Evolutionary conservation across 495 filamentous ascomycete species (phyloP).

Genomic region (Penicillium pulvis): DNA sequence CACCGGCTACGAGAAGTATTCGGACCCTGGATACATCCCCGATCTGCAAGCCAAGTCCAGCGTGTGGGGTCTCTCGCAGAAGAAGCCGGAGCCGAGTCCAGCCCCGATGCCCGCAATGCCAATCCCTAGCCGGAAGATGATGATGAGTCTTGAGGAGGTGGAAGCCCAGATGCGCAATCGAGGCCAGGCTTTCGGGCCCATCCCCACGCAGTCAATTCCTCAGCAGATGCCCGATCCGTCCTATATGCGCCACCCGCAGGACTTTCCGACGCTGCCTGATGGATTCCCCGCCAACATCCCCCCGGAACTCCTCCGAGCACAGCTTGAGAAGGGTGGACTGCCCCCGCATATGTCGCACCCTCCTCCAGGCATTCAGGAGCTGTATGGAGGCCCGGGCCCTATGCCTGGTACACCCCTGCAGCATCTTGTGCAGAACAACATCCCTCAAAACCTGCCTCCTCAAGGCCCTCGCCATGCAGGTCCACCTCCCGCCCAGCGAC

Average conservation of each 20-base stretch:
- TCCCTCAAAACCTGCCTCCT: slow-evolving; percentile 38
- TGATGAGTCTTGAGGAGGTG: slow-evolving; percentile 97
- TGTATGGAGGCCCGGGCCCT: slow-evolving; percentile 45
- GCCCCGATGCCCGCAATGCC: slow-evolving; percentile 11
- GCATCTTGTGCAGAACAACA: slow-evolving; percentile 43
- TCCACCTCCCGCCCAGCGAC: slow-evolving; percentile 31
- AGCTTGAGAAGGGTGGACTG: slow-evolving; percentile 45
- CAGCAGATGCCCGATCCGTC: slow-evolving; percentile 33
- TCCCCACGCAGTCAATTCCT: slow-evolving; percentile 40
- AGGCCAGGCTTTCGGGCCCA: slow-evolving; percentile 45
- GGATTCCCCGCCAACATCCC: slow-evolving; percentile 38
- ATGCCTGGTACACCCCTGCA: slow-evolving; percentile 43
- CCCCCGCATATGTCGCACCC: slow-evolving; percentile 53
- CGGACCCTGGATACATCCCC: slow-evolving; percentile 71
- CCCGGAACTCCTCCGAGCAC: slow-evolving; percentile 55
- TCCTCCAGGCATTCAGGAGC: slow-evolving; percentile 48
- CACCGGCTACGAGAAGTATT: slow-evolving; percentile 88
- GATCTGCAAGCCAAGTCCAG: slow-evolving; percentile 91
- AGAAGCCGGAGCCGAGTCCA: slow-evolving; percentile 42
- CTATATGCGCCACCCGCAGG: slow-evolving; percentile 45
- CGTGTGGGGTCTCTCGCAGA: slow-evolving; percentile 82
- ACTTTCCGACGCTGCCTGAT: slow-evolving; percentile 42
- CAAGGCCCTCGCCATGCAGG: slow-evolving; percentile 33
- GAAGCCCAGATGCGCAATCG: slow-evolving; percentile 88
- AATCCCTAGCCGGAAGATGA: slow-evolving; percentile 61